Evolutionary conservation across 768 basidiomycete species (phyloP).

Genomic region (Podaxis mareebaensis): DNA sequence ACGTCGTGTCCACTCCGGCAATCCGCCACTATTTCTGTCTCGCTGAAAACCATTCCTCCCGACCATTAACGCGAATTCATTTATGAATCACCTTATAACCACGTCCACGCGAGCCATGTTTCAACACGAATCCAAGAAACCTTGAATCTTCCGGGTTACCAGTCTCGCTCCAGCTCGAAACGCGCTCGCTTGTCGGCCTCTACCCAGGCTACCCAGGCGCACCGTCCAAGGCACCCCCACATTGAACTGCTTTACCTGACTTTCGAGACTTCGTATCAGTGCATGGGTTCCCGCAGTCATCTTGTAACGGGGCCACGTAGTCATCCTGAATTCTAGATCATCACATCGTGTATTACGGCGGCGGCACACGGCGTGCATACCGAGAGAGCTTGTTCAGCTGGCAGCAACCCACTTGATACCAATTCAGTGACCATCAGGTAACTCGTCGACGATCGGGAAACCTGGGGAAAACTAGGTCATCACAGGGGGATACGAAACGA

Average conservation of each 20-base stretch:
- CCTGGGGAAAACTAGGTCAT: not conserved
- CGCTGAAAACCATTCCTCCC: not conserved
- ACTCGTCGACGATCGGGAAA: not conserved
- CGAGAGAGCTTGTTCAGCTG: not conserved
- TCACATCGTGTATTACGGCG: not conserved
- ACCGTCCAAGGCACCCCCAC: not conserved
- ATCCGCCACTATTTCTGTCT: no score
- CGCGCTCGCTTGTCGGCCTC: not conserved
- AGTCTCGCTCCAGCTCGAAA: not conserved
- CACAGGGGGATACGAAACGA: not conserved
- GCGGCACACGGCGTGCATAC: not conserved
- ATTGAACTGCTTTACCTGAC: no score
- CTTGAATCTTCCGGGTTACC: not conserved
- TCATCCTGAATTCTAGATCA: not conserved
- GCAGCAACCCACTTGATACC: not conserved
- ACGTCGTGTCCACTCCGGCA: no score
- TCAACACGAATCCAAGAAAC: no score
- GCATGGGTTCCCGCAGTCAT: not conserved
- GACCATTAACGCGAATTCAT: not conserved
- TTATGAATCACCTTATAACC: not conserved
- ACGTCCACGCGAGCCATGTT: not conserved
- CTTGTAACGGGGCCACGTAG: not conserved
- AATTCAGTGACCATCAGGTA: not conserved
- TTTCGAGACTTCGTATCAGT: no score
- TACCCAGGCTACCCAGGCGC: not conserved